These are phyloP conservation scores for Amanita muscaria DNA, from an alignment of 768 basidiomycete genomes.

Conservation along the genomic window DNA sequence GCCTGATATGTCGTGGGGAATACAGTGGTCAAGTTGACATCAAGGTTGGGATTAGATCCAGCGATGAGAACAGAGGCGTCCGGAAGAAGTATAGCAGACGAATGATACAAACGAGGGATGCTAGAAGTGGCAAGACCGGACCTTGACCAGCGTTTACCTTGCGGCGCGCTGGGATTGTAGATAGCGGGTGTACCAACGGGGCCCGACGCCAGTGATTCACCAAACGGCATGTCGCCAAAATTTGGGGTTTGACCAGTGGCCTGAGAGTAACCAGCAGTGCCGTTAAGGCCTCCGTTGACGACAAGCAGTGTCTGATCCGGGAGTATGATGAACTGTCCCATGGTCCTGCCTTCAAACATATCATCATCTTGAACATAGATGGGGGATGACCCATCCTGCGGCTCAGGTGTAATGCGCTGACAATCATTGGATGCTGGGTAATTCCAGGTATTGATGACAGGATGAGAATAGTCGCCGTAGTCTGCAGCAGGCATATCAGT, in stretches of 20 bases:
- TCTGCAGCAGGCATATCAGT: slow-evolving; percentile 60
- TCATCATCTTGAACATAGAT: slow-evolving; percentile 65
- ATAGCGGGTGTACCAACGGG: slow-evolving; percentile 75
- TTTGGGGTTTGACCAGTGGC: slow-evolving; percentile 38
- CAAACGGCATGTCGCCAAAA: slow-evolving; percentile 53
- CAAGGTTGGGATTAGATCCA: slow-evolving; percentile 90
- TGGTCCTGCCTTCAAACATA: slow-evolving; percentile 69
- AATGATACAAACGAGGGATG: slow-evolving; percentile 87
- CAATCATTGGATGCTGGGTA: slow-evolving; percentile 65
- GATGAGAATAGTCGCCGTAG: slow-evolving; percentile 73
- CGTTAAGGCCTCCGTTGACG: slow-evolving; percentile 75
- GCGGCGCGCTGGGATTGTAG: slow-evolving; percentile 68
- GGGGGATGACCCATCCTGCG: slow-evolving; percentile 51
- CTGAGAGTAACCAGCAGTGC: slow-evolving; percentile 81
- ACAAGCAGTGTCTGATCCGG: slow-evolving; percentile 73
- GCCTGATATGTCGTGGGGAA: slow-evolving; percentile 76
- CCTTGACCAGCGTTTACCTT: slow-evolving; percentile 69
- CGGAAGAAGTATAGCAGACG: slow-evolving; percentile 80
- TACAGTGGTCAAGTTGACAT: slow-evolving; percentile 52
- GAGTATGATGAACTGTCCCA: slow-evolving; percentile 88
- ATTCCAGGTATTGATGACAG: slow-evolving; percentile 65
- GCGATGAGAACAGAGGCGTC: slow-evolving; percentile 82
- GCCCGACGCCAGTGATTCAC: slow-evolving; percentile 67
- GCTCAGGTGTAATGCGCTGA: slow-evolving; percentile 83
- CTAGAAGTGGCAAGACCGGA: slow-evolving; percentile 49